Evolutionary conservation across 2,329 filamentous ascomycete species (phyloP).

Genomic region (Harringtonia aguacate): DNA sequence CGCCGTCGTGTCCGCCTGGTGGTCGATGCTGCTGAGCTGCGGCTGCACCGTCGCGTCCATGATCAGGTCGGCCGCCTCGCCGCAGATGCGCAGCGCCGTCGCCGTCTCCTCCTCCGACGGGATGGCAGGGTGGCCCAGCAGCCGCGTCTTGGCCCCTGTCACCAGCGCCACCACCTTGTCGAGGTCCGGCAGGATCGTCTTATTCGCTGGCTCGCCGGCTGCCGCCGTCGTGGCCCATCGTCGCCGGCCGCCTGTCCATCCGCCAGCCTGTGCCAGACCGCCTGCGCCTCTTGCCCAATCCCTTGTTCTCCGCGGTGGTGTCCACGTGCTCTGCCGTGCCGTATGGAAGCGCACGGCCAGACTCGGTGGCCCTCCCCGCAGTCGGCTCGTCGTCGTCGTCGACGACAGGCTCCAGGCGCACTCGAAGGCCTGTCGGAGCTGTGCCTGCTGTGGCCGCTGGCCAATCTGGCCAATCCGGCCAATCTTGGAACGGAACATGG

Average conservation of each 20-base stretch:
- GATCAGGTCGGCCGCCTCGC: conserved; percentile 27
- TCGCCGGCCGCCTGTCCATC: no score
- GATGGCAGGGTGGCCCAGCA: conserved; percentile 32
- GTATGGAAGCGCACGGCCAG: no score
- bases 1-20: conserved; percentile 33
- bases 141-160: conserved; percentile 29
- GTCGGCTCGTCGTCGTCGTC: not conserved
- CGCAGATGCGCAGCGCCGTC: conserved; percentile 32
- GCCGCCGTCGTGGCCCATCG: not conserved
- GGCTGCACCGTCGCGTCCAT: conserved; percentile 26
- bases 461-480: no score
- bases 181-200: conserved; percentile 20
- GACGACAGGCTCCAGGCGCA: conserved; percentile 15
- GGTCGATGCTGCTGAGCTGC: conserved; percentile 26
- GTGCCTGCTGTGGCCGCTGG: conserved; percentile 7
- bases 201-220: not conserved
- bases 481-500: conserved; percentile 1
- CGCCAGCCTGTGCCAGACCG: no score
- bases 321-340: no score
- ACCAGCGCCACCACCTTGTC: conserved; percentile 29
- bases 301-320: no score
- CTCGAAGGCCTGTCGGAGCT: conserved; percentile 17
- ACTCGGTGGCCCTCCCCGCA: no score
- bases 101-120: conserved; percentile 31
- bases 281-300: no score